These are phyloP conservation scores for Basidiobolus meristosporus DNA, from an alignment of 371 early-diverging fungal genomes.

Conservation along the genomic window DNA sequence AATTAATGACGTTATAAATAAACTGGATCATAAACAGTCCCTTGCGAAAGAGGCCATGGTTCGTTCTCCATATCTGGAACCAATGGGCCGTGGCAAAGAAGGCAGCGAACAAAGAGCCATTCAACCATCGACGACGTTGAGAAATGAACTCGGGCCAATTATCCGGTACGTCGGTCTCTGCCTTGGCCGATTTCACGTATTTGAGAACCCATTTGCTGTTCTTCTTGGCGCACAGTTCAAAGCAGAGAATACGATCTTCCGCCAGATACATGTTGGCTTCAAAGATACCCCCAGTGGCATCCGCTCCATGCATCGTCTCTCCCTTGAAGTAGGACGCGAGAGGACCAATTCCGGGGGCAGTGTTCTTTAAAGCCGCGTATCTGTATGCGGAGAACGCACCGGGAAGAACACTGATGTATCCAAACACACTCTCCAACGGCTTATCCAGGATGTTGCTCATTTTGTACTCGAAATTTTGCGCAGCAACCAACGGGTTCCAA, in stretches of 20 bases:
- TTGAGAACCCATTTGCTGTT: constrained; percentile 38
- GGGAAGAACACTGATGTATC: constrained; percentile 65
- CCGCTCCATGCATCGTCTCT: constrained; percentile 19
- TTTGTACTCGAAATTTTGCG: constrained; percentile 75
- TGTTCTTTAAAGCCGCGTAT: constrained; percentile 27
- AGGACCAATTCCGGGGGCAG: constrained; percentile 28
- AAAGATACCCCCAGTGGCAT: constrained; percentile 23
- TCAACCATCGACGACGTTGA: constrained; percentile 52
- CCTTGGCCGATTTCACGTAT: constrained; percentile 39
- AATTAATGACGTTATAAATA: constrained; percentile 44
- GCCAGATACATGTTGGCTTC: constrained; percentile 61
- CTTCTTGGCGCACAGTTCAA: constrained; percentile 46
- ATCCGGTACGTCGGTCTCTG: constrained; percentile 53
- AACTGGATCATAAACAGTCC: constrained; percentile 43
- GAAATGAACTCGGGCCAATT: constrained; percentile 42
- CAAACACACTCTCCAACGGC: constrained; percentile 62
- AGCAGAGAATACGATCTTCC: constrained; percentile 58
- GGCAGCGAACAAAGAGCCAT: constrained; percentile 53
- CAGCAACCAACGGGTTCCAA: constrained; percentile 53
- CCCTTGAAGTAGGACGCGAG: constrained; percentile 43
- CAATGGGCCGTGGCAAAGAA: constrained; percentile 61
- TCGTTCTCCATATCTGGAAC: constrained; percentile 50
- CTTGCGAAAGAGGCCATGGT: constrained; percentile 35
- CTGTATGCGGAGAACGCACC: constrained; percentile 57
- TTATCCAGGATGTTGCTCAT: constrained; percentile 73